Percentiles rank a stretch among this genome's conserved stretches.
Conservation (phyloP, 2,329 filamentous ascomycete species). For the Neonectria ditissima region DNA sequence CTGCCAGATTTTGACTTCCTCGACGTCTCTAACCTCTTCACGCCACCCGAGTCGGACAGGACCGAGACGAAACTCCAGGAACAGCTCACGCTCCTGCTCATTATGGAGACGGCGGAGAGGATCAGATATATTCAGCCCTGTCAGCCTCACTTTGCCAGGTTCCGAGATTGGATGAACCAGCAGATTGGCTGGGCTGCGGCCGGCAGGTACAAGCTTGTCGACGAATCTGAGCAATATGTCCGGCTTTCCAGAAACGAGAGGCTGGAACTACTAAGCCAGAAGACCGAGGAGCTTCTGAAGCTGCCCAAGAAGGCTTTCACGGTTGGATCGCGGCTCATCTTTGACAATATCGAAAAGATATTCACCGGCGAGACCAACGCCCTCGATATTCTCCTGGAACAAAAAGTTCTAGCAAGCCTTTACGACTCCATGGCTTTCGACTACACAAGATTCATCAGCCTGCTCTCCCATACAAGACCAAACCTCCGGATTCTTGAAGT, state of each 20-base stretch:
- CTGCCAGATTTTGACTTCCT: slow-evolving; percentile 26
- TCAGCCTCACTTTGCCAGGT: slow-evolving; percentile 20
- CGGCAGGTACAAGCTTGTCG: slow-evolving; percentile 51
- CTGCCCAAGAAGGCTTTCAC: slow-evolving; percentile 10
- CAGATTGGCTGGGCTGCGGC: slow-evolving; percentile 15
- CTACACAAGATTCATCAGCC: slow-evolving; percentile 7
- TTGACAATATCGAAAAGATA: slow-evolving; percentile 6
- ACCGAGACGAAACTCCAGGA: slow-evolving; percentile 8
- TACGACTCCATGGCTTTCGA: slow-evolving; percentile 19
- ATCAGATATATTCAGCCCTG: slow-evolving; percentile 18
- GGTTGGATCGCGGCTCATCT: slow-evolving; percentile 7
- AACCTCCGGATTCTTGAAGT: slow-evolving; percentile 53
- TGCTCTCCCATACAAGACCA: slow-evolving; percentile 48
- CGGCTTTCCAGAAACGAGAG: not conserved
- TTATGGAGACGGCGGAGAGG: slow-evolving; percentile 9
- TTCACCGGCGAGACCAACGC: slow-evolving; percentile 18
- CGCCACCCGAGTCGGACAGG: not conserved
- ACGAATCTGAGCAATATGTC: not conserved
- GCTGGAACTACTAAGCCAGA: slow-evolving; percentile 2
- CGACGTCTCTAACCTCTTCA: slow-evolving; percentile 10
- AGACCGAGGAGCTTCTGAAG: not conserved
- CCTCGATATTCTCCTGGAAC: slow-evolving; percentile 13
- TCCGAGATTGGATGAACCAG: slow-evolving; percentile 21
- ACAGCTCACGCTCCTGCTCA: slow-evolving; percentile 13
- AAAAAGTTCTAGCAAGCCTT: slow-evolving; percentile 9